Percentiles rank a stretch among this genome's conserved stretches.
Evolutionary conservation across 148 eudicot genomes (phyloP).

Genomic region (Rhododendron griersonianum): DNA sequence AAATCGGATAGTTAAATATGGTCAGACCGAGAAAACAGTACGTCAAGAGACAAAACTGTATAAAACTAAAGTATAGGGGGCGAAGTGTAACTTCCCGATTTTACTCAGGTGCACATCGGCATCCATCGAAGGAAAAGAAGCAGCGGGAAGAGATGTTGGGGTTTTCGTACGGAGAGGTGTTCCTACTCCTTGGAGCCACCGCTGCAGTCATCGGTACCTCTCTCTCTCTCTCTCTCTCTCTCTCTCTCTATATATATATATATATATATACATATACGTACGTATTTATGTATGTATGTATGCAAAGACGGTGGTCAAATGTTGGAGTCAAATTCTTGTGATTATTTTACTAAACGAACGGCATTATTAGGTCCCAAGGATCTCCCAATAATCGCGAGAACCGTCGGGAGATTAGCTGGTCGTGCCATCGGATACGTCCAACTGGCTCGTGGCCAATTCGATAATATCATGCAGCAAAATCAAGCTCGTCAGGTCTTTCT

Average conservation of each 20-base stretch:
- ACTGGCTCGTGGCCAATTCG: conserved; percentile 93
- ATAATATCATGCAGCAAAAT: conserved; percentile 70
- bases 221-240: not conserved
- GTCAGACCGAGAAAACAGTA: not conserved
- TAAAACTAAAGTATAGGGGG: not conserved
- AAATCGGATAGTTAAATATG: too few species aligned
- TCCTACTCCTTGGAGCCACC: conserved; percentile 43
- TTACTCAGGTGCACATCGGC: not conserved
- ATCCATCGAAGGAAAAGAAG: not conserved
- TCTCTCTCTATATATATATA: not conserved
- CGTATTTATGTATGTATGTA: not conserved
- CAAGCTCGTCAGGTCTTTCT: conserved; percentile 79
- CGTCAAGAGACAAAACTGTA: too few species aligned
- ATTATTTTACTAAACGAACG: not conserved
- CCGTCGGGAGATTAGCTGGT: conserved; percentile 80
- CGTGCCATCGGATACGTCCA: conserved; percentile 88
- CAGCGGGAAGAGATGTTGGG: conserved; percentile 31
- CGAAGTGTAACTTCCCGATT: not conserved
- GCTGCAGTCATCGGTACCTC: conserved; percentile 41
- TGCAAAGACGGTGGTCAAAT: not conserved
- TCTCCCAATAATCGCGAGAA: conserved; percentile 65
- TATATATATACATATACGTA: too few species aligned
- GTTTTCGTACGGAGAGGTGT: conserved; percentile 42
- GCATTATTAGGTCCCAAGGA: conserved; percentile 70
- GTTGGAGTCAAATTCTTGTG: not conserved